These are phyloP conservation scores for Aphanomyces stellatus DNA, from an alignment of 352 stramenopile species.

Conservation along the genomic window DNA sequence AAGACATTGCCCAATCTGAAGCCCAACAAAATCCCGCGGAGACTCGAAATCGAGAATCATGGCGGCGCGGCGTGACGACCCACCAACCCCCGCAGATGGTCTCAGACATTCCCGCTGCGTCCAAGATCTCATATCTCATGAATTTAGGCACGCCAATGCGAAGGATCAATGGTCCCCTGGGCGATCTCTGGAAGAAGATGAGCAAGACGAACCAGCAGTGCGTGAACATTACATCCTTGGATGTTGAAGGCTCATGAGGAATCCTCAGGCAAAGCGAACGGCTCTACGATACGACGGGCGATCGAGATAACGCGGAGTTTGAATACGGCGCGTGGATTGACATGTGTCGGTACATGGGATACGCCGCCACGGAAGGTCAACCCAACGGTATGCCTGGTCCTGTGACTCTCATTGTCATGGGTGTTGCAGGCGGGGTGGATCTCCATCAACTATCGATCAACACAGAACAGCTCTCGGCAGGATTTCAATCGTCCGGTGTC, in stretches of 20 bases:
- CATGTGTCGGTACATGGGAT: constrained; percentile 56
- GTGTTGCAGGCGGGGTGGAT: constrained; percentile 44
- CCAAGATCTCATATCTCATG: too few relatives aligned
- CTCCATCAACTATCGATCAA: constrained; percentile 54
- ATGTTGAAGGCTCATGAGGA: background rate
- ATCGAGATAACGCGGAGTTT: constrained; percentile 27
- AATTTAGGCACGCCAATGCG: constrained; percentile 7
- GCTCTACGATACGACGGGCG: background rate
- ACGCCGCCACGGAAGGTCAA: constrained; percentile 35
- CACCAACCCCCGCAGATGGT: too few relatives aligned
- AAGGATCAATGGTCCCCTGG: constrained; percentile 14
- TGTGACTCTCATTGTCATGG: background rate
- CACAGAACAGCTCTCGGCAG: constrained; percentile 45
- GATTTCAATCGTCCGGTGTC: constrained; percentile 48
- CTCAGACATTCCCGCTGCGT: too few relatives aligned
- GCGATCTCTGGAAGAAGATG: constrained; percentile 18
- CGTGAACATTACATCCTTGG: background rate
- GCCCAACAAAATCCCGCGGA: too few relatives aligned
- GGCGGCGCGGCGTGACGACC: too few relatives aligned
- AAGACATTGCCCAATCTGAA: too few relatives aligned
- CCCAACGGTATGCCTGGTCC: constrained; percentile 43
- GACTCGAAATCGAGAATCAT: too few relatives aligned
- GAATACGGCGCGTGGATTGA: constrained; percentile 74
- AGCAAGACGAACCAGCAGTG: background rate
- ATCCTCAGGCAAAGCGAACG: background rate